Evolutionary conservation across 2,329 filamentous ascomycete species (phyloP), one percentile per base, ranked within the genome.

Genomic region (Epichloe baconii): DNA sequence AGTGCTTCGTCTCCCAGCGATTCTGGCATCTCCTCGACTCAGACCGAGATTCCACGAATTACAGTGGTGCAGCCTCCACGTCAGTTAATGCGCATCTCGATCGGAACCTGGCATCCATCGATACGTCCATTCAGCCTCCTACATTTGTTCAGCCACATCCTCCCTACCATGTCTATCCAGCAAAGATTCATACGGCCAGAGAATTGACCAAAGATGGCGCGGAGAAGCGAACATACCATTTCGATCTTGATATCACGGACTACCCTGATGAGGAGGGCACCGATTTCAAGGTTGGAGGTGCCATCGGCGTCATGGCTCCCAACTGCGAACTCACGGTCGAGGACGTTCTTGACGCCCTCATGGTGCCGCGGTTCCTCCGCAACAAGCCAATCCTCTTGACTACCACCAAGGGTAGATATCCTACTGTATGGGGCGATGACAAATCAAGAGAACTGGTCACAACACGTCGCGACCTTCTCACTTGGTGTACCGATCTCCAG

Each of bases 391-490:
- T 95, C 17, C 73, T 85, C 17, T 71, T 97, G 58, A 83, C 82
- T 65, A 97, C 93, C 0, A 80, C 77, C 37, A 79, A 76, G 54
- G 91, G 91, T 36, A 79, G 93, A 47, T 98, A 91, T 91, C 93
- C 93, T 4, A 98, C 93, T 0, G 94, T 98, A 47, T 98, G 93
- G 93, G 93, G 91, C 42, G 88, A 95, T 2, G 91, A 97, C 19
- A 71, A 86, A 66, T 70, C 90, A 6, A 81, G 93, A 52, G 84
- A 93, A 64, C 74, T 98, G n/a, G 74, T 90, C 51, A 95, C 91
- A 3, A 97, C 90, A 0, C 82, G 91, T 46, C 79, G 91, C 47
- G 91, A 95, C 65, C 74, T 98, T n/a, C 74, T 98, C 51, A 95
- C 86, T 10, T 98, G 93, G 93, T 96, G 90, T 65, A 83, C 85